phyloP scores from a whole-genome alignment of 441 rosid genomes.

The Brassica balearica region DNA sequence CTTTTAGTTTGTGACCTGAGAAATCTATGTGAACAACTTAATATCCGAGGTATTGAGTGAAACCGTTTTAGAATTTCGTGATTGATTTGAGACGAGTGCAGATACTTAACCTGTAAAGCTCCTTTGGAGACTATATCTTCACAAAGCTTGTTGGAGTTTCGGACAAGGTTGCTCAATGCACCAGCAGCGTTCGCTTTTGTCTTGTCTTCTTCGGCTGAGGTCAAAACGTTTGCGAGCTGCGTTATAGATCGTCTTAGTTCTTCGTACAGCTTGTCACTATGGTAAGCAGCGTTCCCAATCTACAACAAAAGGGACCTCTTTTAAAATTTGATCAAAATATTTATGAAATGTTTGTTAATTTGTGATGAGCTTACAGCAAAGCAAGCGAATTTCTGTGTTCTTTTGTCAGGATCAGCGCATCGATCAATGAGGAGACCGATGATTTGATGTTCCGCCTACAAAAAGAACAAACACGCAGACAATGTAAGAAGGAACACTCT shows the following conservation, averaged over 20 bases:
- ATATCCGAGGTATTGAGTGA: no score
- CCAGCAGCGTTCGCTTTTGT: slow-evolving; percentile 99
- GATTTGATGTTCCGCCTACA: slow-evolving; percentile 75
- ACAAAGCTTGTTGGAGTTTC: slow-evolving; percentile 89
- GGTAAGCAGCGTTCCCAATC: slow-evolving; percentile 99
- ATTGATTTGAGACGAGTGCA: background rate
- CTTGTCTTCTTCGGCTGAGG: slow-evolving; percentile 91
- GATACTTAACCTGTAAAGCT: slow-evolving; percentile 84
- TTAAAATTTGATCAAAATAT: background rate
- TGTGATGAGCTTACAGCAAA: slow-evolving; percentile 75
- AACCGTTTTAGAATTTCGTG: background rate
- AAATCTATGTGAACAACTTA: background rate
- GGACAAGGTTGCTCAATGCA: slow-evolving; percentile 96
- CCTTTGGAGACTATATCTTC: slow-evolving; percentile 93
- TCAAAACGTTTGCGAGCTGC: slow-evolving; percentile 75
- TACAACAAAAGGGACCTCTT: slow-evolving; percentile 35
- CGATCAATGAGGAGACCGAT: slow-evolving; percentile 85
- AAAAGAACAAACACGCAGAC: background rate
- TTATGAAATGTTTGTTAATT: background rate
- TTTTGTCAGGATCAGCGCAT: slow-evolving; percentile 94
- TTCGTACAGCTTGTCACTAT: slow-evolving; percentile 82
- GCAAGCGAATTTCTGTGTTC: slow-evolving; percentile 96
- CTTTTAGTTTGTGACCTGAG: background rate
- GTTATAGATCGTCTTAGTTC: slow-evolving; percentile 91
- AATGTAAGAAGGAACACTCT: slow-evolving; percentile 42